These are phyloP conservation scores for Hermanozyma aechmeae DNA, from an alignment of 805 yeast genomes.

Conservation along the genomic window DNA sequence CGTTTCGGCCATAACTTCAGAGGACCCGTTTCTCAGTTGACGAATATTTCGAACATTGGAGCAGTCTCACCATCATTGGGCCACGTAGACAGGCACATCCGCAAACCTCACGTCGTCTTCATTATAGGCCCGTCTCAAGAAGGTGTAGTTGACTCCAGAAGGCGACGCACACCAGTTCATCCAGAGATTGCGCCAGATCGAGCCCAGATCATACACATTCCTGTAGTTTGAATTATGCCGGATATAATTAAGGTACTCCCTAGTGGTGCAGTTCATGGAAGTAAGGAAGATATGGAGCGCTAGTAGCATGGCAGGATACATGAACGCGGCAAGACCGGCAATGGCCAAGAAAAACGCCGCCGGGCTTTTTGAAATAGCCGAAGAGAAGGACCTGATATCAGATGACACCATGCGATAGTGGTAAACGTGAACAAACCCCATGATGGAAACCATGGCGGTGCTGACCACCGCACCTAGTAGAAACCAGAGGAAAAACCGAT, in stretches of 20 bases:
- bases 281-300: conserved; percentile 47
- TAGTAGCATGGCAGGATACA: conserved; percentile 50
- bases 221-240: conserved; percentile 16
- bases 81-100: too few species aligned
- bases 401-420: conserved; percentile 4
- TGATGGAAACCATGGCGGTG: conserved; percentile 8
- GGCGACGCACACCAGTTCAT: conserved; percentile 30
- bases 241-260: conserved; percentile 52
- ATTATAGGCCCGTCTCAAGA: too few species aligned
- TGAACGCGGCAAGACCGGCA: conserved; percentile 33
- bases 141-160: too few species aligned
- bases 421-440: conserved; percentile 9
- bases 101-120: too few species aligned
- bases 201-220: conserved; percentile 20
- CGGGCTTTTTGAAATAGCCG: conserved; percentile 12
- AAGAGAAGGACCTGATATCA: conserved; percentile 3
- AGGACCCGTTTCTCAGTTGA: too few species aligned
- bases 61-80: too few species aligned
- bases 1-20: too few species aligned
- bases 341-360: conserved; percentile 44
- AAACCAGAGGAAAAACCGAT: conserved; percentile 27
- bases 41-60: too few species aligned
- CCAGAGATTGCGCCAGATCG: conserved; percentile 18
- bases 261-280: conserved; percentile 54
- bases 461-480: conserved; percentile 12